These are phyloP conservation scores for Grifola frondosa DNA, from an alignment of 1,284 basidiomycete genomes.

Conservation along the genomic window DNA sequence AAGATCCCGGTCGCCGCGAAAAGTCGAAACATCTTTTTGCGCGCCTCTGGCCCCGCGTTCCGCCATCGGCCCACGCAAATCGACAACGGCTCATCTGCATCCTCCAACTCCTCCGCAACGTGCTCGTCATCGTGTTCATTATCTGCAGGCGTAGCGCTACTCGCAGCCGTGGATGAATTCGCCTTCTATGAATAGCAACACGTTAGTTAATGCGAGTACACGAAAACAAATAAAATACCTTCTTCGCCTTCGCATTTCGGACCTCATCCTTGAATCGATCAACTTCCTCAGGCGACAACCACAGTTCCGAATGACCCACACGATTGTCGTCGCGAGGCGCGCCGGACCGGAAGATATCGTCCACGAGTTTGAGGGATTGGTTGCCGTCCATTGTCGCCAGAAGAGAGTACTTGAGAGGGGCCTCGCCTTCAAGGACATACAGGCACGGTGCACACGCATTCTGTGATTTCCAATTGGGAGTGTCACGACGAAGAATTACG, in stretches of 20 bases:
- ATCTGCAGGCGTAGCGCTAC: not conserved
- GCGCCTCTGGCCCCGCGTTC: conserved; percentile 20
- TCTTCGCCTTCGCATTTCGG: no score
- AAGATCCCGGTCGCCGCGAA: conserved; percentile 37
- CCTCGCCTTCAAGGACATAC: conserved; percentile 28
- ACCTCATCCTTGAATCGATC: conserved; percentile 24
- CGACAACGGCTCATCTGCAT: not conserved
- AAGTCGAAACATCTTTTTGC: conserved; percentile 31
- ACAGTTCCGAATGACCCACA: conserved; percentile 8
- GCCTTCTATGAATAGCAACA: no score
- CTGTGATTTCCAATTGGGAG: conserved; percentile 22
- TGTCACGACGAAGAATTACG: conserved; percentile 17
- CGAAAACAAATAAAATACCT: not conserved
- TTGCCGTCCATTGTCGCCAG: conserved; percentile 33
- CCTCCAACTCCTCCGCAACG: no score
- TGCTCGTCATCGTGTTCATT: no score
- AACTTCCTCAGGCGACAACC: conserved; percentile 18
- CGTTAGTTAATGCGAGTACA: no score
- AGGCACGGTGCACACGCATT: conserved; percentile 31
- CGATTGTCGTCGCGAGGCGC: conserved; percentile 13
- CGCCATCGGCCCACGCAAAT: conserved; percentile 19
- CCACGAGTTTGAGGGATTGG: conserved; percentile 30
- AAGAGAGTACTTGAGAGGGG: conserved; percentile 13
- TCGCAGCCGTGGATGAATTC: not conserved
- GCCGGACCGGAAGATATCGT: conserved; percentile 8